Conservation (phyloP, 441 rosid genomes). For the Bruguiera hainesii region DNA sequence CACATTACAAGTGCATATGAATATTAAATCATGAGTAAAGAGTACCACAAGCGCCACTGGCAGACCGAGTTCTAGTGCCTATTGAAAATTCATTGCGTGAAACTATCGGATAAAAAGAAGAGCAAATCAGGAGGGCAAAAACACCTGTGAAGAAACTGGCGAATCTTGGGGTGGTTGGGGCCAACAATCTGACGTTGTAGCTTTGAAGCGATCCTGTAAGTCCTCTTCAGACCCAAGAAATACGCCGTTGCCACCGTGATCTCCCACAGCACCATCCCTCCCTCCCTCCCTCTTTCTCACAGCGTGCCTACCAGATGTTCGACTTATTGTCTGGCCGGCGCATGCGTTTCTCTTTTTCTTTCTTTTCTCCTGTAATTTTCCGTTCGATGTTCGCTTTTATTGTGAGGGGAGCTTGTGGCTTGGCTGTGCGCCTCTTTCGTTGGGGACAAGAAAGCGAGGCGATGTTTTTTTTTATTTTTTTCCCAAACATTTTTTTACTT, state of each 20-base stretch:
- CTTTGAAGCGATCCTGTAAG: conserved; percentile 67
- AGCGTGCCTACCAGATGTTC: background rate
- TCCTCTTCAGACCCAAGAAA: conserved; percentile 76
- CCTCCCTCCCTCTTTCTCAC: background rate
- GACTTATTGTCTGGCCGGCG: background rate
- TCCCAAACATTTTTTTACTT: too few species aligned
- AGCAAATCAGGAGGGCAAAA: background rate
- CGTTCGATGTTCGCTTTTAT: too few species aligned
- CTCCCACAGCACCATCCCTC: conserved; percentile 89
- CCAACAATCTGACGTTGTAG: conserved; percentile 65
- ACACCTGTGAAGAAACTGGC: conserved; percentile 52
- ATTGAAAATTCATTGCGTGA: too few species aligned
- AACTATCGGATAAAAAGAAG: background rate
- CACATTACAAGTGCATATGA: background rate
- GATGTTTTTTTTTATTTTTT: too few species aligned
- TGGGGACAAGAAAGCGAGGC: too few species aligned
- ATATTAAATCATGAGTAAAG: background rate
- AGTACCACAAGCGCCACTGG: too few species aligned
- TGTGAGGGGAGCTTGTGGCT: too few species aligned
- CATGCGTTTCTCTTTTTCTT: too few species aligned
- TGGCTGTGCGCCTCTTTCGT: too few species aligned
- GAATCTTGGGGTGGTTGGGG: conserved; percentile 59
- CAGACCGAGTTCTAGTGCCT: too few species aligned
- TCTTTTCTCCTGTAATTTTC: too few species aligned
- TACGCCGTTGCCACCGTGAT: conserved; percentile 84